These are phyloP conservation scores for Rhododendron henanense DNA, from an alignment of 148 eudicot species.

Conservation along the genomic window DNA sequence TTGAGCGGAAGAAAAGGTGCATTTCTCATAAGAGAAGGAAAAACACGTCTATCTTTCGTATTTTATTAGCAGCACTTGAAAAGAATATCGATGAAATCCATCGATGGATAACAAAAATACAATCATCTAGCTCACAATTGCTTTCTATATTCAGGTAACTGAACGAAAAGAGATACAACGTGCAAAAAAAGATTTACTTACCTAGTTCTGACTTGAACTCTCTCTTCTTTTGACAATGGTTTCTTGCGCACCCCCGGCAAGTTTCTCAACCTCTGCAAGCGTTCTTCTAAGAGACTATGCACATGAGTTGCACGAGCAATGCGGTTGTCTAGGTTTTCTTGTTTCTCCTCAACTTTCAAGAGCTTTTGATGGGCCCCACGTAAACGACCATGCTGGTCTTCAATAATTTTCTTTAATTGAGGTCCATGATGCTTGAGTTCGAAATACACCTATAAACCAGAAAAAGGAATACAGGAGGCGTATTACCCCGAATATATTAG, in stretches of 20 bases:
- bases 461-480: not conserved
- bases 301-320: slow-evolving; percentile 38
- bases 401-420: slow-evolving; percentile 67
- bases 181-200: slow-evolving; percentile 17
- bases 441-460: slow-evolving; percentile 54
- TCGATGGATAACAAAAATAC: not conserved
- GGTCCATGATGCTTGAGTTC: slow-evolving; percentile 93
- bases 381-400: slow-evolving; percentile 58
- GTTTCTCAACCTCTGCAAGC: slow-evolving; percentile 58
- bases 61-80: not conserved
- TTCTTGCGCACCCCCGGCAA: slow-evolving; percentile 70
- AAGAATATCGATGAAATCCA: not conserved
- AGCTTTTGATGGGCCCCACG: slow-evolving; percentile 60
- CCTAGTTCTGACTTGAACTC: slow-evolving; percentile 86
- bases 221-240: slow-evolving; percentile 82
- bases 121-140: not conserved
- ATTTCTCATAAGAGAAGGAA: not conserved
- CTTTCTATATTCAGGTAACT: not conserved
- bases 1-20: not conserved
- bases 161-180: not conserved
- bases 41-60: not conserved
- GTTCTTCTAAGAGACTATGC: slow-evolving; percentile 64
- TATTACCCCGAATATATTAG: not conserved
- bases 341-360: slow-evolving; percentile 55
- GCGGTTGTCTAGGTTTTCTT: slow-evolving; percentile 52